Conservation (phyloP, 306 rosid species). For the Vachellia pachyceras region DNA sequence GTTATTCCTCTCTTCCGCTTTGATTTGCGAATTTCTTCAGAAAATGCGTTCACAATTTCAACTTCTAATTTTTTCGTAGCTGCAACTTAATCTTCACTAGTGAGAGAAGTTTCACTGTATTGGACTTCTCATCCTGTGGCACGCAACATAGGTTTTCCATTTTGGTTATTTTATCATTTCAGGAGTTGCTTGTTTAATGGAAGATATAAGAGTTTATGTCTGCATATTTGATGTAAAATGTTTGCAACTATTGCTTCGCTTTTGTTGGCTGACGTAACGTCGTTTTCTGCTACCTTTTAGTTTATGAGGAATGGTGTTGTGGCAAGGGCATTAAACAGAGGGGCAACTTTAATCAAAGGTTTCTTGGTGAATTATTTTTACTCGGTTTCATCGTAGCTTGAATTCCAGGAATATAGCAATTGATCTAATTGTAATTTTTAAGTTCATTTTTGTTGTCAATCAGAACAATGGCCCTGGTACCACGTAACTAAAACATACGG, state of each 20-base stretch:
- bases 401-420: slow-evolving; percentile 27
- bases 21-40: slow-evolving; percentile 48
- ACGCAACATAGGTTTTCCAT: neutral
- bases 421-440: neutral
- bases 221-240: neutral
- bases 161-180: neutral
- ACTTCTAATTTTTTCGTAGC: neutral
- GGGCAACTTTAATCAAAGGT: neutral
- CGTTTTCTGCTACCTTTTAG: slow-evolving; percentile 14
- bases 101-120: neutral
- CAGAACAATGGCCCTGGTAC: slow-evolving; percentile 4
- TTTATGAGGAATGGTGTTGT: neutral
- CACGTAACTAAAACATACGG: neutral
- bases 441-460: slow-evolving; percentile 2
- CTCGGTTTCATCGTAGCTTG: neutral
- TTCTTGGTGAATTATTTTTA: slow-evolving; percentile 14
- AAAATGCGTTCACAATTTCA: neutral
- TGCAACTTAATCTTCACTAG: neutral
- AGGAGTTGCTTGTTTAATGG: neutral
- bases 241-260: neutral
- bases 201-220: neutral
- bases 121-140: neutral
- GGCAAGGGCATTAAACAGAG: neutral
- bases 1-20: slow-evolving; percentile 44
- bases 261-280: neutral